Conservation (phyloP, 2,329 filamentous ascomycete species). For the Thelonectria rubi region DNA sequence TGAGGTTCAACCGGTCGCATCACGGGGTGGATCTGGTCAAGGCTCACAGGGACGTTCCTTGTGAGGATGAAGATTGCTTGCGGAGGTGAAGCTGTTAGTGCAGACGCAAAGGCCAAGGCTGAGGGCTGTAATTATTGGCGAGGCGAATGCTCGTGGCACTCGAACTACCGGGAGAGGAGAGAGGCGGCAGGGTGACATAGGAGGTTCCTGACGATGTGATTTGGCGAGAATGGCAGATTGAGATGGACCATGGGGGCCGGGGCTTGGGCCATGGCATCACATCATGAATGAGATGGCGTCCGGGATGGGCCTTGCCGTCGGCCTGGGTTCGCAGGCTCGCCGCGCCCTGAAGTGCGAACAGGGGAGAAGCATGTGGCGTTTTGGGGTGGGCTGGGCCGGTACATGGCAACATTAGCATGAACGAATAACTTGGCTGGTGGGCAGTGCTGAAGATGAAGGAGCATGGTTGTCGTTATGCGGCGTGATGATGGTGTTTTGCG, state of each 20-base stretch:
- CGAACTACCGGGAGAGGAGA: slow-evolving; percentile 8
- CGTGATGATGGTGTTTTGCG: neutral
- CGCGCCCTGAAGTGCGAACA: neutral
- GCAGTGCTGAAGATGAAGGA: neutral
- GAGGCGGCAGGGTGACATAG: neutral
- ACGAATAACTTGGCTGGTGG: neutral
- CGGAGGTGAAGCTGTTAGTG: too few species aligned
- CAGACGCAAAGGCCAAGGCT: slow-evolving; percentile 5
- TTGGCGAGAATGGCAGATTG: slow-evolving; percentile 14
- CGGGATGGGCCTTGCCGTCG: slow-evolving; percentile 8
- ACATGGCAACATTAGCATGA: neutral
- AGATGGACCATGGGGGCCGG: neutral
- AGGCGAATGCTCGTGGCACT: slow-evolving; percentile 1
- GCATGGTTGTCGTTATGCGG: neutral
- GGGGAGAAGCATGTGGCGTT: slow-evolving; percentile 1
- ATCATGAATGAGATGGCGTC: neutral
- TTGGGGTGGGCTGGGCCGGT: neutral
- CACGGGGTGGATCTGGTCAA: too few species aligned
- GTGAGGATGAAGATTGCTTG: too few species aligned
- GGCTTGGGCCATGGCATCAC: slow-evolving; percentile 9
- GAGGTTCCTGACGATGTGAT: slow-evolving; percentile 12
- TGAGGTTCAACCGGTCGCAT: too few species aligned
- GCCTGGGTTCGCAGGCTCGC: neutral
- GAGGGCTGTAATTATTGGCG: slow-evolving; percentile 3
- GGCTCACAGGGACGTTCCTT: too few species aligned